phyloP scores from a whole-genome alignment of 257 asterid species.

The Ballota nigra region DNA sequence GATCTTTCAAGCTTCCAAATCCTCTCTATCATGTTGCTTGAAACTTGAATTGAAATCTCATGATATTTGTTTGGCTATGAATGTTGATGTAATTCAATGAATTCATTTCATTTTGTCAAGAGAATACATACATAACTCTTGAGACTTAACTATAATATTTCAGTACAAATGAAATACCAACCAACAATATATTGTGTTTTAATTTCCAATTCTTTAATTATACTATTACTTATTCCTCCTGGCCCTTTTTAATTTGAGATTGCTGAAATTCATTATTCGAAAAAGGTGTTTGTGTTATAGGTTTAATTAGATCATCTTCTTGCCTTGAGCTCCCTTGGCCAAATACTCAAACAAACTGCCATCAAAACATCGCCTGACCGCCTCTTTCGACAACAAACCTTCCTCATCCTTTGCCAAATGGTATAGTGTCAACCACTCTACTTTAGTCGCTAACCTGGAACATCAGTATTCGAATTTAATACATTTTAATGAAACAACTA shows the following conservation, averaged over 20 bases:
- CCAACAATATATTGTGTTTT: no score
- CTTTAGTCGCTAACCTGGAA: conserved; percentile 54
- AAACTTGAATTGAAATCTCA: background rate
- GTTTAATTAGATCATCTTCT: conserved; percentile 37
- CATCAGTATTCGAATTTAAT: no score
- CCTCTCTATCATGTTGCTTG: conserved; percentile 64
- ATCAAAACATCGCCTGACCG: conserved; percentile 66
- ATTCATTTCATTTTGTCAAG: no score
- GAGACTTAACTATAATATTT: no score
- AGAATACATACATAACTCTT: no score
- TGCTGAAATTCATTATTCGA: background rate
- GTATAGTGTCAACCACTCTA: conserved; percentile 63
- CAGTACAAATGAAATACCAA: no score
- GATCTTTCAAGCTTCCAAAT: conserved; percentile 76
- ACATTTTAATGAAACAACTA: no score
- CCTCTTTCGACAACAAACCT: conserved; percentile 75
- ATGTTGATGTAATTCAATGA: no score
- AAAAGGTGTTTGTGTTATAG: background rate
- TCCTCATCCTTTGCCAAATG: conserved; percentile 66
- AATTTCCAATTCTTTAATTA: no score
- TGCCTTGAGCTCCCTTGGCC: conserved; percentile 47
- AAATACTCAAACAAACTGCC: conserved; percentile 82
- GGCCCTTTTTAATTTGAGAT: no score
- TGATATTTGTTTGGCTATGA: no score
- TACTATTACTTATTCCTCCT: no score